Evolutionary conservation across 345 rosid genomes (phyloP).

Genomic region (Salix udensis): DNA sequence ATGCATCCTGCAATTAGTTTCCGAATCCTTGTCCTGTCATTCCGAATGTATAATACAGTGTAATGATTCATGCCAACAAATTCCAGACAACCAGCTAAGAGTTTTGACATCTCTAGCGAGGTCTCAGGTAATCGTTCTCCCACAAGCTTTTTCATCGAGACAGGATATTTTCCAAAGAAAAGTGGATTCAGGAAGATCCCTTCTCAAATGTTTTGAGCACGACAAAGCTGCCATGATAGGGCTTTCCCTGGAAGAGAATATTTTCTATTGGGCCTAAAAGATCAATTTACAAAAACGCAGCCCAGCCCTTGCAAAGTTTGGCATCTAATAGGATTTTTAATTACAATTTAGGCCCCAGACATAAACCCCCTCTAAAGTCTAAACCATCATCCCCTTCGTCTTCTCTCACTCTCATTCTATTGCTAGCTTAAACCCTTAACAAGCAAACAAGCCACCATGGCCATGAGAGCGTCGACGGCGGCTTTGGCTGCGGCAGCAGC

Average conservation of each 20-base stretch:
- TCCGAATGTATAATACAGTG: slow-evolving; percentile 63
- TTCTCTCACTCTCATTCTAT: not conserved
- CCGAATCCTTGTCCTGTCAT: slow-evolving; percentile 61
- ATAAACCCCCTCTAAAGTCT: no score
- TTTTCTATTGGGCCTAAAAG: not conserved
- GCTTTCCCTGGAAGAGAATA: slow-evolving; percentile 41
- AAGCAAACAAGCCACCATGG: slow-evolving; percentile 11
- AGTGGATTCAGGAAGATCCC: slow-evolving; percentile 70
- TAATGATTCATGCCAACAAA: slow-evolving; percentile 85
- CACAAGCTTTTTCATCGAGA: no score
- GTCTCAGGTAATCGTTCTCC: slow-evolving; percentile 55
- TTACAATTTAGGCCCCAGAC: no score
- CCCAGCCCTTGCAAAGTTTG: no score
- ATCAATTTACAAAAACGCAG: no score
- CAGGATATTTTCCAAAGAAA: no score
- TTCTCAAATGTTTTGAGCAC: not conserved
- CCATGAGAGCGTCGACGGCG: slow-evolving; percentile 34
- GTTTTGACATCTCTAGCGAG: slow-evolving; percentile 46
- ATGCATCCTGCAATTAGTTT: slow-evolving; percentile 74
- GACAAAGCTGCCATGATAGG: slow-evolving; percentile 40
- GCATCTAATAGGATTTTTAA: no score
- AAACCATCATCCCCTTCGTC: no score
- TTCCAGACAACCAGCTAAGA: slow-evolving; percentile 50
- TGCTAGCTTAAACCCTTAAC: slow-evolving; percentile 15
- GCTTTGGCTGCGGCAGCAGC: slow-evolving; percentile 23